Conservation (phyloP, 306 rosid species). For the Glycine soja region DNA sequence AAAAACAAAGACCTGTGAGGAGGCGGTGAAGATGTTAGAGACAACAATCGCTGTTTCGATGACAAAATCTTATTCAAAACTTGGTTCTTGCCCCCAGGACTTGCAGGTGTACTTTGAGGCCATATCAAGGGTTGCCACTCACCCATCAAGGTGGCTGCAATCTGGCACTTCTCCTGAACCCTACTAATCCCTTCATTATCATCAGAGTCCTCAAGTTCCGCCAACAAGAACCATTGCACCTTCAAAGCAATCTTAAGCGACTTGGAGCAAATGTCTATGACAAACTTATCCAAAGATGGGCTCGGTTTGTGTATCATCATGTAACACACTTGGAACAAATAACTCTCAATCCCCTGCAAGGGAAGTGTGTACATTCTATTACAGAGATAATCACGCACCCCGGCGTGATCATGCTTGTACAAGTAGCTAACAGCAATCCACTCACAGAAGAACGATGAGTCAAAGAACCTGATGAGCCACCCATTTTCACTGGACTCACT, state of each 20-base stretch:
- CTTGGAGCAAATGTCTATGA: constrained; percentile 87
- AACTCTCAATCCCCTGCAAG: constrained; percentile 88
- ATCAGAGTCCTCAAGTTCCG: constrained; percentile 91
- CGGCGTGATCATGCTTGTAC: constrained; percentile 91
- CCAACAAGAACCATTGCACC: constrained; percentile 94
- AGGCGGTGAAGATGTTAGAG: constrained; percentile 74
- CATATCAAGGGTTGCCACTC: constrained; percentile 80
- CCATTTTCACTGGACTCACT: constrained; percentile 91
- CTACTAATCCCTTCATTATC: constrained; percentile 93
- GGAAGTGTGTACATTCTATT: constrained; percentile 98
- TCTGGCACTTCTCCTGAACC: constrained; percentile 89
- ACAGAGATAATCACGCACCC: constrained; percentile 95
- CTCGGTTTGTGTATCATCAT: constrained; percentile 96
- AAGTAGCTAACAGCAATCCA: constrained; percentile 98
- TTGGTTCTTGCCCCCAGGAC: constrained; percentile 73
- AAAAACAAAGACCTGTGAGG: constrained; percentile 66
- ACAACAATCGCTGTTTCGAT: constrained; percentile 80
- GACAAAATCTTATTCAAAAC: constrained; percentile 77
- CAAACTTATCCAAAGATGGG: constrained; percentile 94
- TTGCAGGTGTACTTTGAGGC: constrained; percentile 57
- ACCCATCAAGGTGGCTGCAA: constrained; percentile 88
- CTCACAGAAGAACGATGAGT: constrained; percentile 96
- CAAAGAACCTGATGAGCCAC: constrained; percentile 98
- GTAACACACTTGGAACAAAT: constrained; percentile 95
- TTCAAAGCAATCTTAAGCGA: constrained; percentile 91